Conservation (phyloP, 495 filamentous ascomycete genomes). For the Viridothelium virens region DNA sequence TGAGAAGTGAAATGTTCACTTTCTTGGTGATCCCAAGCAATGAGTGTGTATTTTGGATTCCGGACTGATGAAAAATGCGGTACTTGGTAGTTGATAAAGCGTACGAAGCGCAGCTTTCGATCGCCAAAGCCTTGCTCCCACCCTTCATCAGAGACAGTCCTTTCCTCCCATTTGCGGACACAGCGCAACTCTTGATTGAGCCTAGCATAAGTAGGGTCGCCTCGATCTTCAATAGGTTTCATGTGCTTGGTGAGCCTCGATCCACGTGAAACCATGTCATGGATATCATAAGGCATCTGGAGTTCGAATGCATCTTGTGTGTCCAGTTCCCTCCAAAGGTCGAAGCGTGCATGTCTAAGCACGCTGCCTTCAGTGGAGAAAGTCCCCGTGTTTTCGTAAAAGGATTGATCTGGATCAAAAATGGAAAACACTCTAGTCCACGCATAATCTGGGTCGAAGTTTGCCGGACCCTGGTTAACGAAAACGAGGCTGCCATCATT, state of each 20-base stretch:
- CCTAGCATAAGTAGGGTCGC: background rate
- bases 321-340: conserved; percentile 10
- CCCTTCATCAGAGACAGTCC: background rate
- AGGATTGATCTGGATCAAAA: conserved; percentile 42
- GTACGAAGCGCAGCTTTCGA: conserved; percentile 10
- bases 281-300: conserved; percentile 10
- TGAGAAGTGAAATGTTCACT: background rate
- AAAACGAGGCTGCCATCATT: background rate
- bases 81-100: conserved; percentile 23
- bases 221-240: background rate
- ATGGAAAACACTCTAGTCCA: conserved; percentile 30
- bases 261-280: background rate
- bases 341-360: conserved; percentile 5
- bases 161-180: conserved; percentile 8
- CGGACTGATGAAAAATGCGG: background rate
- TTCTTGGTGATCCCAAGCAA: background rate
- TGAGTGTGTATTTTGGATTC: background rate
- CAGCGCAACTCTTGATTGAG: background rate
- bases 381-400: conserved; percentile 40
- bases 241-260: background rate
- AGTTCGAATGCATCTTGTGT: conserved; percentile 12
- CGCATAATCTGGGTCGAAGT: conserved; percentile 14
- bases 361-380: conserved; percentile 33
- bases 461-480: conserved; percentile 1
- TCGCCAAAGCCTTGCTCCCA: background rate